These are phyloP conservation scores for Blastomyces percursus DNA, from an alignment of 2,329 filamentous ascomycete species.

Conservation along the genomic window DNA sequence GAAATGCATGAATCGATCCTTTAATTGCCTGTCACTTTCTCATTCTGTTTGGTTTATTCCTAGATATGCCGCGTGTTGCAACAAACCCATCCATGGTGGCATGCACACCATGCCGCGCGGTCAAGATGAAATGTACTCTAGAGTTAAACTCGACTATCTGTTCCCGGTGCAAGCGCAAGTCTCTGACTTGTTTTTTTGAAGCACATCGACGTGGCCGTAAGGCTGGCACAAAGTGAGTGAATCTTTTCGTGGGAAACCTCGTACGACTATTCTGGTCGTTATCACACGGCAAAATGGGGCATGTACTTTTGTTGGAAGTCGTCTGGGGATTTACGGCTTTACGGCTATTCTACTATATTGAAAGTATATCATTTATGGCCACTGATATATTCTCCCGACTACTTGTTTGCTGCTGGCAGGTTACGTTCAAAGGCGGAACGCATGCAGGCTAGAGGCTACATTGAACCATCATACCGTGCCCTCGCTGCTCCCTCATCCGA, in stretches of 20 bases:
- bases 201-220: conserved; percentile 34
- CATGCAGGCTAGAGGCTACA: conserved; percentile 3
- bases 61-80: background rate
- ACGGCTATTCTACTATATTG: background rate
- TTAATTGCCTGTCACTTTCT: background rate
- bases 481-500: background rate
- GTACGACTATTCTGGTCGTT: background rate
- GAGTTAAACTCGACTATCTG: conserved; percentile 20
- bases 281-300: background rate
- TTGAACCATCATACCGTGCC: background rate
- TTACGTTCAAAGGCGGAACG: conserved; percentile 16
- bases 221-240: conserved; percentile 24
- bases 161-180: conserved; percentile 30
- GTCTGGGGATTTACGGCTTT: background rate
- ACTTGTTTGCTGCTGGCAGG: conserved; percentile 6
- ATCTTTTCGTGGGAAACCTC: background rate
- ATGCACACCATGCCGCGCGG: conserved; percentile 30
- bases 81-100: conserved; percentile 15
- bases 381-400: conserved; percentile 1
- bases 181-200: conserved; percentile 30
- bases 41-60: background rate
- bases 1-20: background rate
- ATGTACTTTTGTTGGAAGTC: background rate
- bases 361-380: background rate
- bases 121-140: conserved; percentile 32